Evolutionary conservation across 2,329 filamentous ascomycete genomes (phyloP).

Genomic region (Exophiala dermatitidis): DNA sequence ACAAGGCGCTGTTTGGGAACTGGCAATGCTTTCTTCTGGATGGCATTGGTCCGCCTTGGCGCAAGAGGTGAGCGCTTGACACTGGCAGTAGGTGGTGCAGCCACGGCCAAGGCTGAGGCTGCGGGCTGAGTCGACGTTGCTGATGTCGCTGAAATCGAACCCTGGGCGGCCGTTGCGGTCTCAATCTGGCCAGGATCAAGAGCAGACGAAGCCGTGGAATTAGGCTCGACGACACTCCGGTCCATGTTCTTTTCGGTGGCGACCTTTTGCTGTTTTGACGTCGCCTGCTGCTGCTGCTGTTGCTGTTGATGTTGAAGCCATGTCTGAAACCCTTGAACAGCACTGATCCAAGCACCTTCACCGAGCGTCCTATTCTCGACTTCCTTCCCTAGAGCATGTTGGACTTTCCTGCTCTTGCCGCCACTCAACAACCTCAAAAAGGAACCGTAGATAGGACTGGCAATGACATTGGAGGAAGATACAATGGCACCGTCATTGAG

Average conservation of each 20-base stretch:
- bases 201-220: not conserved
- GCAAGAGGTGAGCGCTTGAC: conserved; percentile 23
- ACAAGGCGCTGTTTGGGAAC: conserved; percentile 21
- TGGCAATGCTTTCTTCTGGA: conserved; percentile 24
- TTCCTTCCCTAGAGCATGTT: conserved; percentile 25
- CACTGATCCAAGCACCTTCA: conserved; percentile 22
- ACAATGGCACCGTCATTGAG: conserved; percentile 23
- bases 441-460: conserved; percentile 20
- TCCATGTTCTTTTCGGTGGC: conserved; percentile 1
- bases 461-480: conserved; percentile 16
- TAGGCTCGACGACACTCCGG: not conserved
- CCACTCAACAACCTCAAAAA: conserved; percentile 11
- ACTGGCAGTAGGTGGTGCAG: not conserved
- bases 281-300: conserved; percentile 8
- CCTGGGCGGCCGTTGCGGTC: not conserved
- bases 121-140: not conserved
- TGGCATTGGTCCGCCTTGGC: conserved; percentile 17
- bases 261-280: conserved; percentile 9
- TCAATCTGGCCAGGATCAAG: not conserved
- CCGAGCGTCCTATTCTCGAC: conserved; percentile 24
- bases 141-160: not conserved
- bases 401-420: conserved; percentile 24
- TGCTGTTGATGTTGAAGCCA: conserved; percentile 15
- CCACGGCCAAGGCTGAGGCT: not conserved
- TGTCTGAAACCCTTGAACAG: conserved; percentile 25